Evolutionary conservation across 2,329 filamentous ascomycete genomes (phyloP).

Genomic region (Penicillium brevicompactum): DNA sequence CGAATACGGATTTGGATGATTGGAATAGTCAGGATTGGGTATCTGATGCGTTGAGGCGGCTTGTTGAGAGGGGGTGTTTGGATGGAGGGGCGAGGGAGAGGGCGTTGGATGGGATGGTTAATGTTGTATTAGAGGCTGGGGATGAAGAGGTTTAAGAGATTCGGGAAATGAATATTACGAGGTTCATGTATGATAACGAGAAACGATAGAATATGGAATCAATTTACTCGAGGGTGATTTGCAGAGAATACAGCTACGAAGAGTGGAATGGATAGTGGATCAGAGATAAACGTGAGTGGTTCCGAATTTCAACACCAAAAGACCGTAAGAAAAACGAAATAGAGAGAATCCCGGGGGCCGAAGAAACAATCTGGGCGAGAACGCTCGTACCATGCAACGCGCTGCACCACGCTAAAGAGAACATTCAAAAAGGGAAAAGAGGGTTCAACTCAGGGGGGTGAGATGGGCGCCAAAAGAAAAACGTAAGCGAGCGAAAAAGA

Average conservation of each 20-base stretch:
- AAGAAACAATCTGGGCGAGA: slow-evolving; percentile 14
- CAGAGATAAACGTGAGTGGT: too few relatives aligned
- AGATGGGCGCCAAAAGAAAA: neutral
- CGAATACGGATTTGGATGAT: slow-evolving; percentile 1
- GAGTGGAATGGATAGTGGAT: too few relatives aligned
- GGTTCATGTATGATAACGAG: too few relatives aligned
- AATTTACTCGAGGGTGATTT: too few relatives aligned
- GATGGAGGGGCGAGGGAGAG: slow-evolving; percentile 3
- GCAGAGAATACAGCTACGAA: neutral
- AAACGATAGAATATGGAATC: too few relatives aligned
- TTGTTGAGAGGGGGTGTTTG: slow-evolving; percentile 17
- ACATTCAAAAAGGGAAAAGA: slow-evolving; percentile 8
- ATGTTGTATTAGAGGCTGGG: slow-evolving; percentile 18
- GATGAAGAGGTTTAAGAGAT: slow-evolving; percentile 14
- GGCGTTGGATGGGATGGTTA: slow-evolving; percentile 23
- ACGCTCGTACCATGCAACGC: slow-evolving; percentile 25
- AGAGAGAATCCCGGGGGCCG: neutral
- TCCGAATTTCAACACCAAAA: too few relatives aligned
- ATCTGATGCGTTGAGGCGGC: slow-evolving; percentile 15
- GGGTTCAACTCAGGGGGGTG: neutral
- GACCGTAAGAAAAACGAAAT: too few relatives aligned
- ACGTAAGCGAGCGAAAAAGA: neutral
- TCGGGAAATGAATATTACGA: too few relatives aligned
- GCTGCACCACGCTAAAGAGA: slow-evolving; percentile 26
- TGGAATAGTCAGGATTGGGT: slow-evolving; percentile 28